Conservation (phyloP, 139 green algal species). For the Coccomyxa sp. region DNA sequence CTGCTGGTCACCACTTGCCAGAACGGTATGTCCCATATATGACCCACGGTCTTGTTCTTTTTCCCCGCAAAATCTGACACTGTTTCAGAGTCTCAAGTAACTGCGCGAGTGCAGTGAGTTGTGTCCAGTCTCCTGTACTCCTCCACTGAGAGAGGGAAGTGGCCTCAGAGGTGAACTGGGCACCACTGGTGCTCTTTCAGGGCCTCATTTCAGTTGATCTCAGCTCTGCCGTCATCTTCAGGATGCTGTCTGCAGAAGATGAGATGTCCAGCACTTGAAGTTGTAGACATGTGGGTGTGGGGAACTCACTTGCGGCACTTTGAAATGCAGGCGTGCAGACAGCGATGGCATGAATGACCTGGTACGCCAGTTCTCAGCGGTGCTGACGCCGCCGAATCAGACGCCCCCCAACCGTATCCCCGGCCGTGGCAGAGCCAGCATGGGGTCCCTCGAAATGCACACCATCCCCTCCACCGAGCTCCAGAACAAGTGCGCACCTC, state of each 20-base stretch:
- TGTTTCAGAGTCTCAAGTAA: background rate
- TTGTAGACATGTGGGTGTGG: background rate
- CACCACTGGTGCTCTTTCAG: too few relatives aligned
- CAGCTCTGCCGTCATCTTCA: background rate
- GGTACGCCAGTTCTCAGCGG: slow-evolving; percentile 7
- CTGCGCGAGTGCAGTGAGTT: background rate
- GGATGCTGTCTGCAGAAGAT: background rate
- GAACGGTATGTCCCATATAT: background rate
- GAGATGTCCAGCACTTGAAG: background rate
- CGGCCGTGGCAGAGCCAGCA: too few relatives aligned
- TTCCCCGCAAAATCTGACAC: background rate
- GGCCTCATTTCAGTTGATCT: too few relatives aligned
- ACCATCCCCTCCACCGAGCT: background rate
- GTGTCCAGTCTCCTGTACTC: background rate
- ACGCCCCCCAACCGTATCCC: background rate
- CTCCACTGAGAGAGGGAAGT: background rate
- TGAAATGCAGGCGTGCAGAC: background rate
- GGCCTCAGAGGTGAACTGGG: too few relatives aligned
- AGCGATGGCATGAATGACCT: slow-evolving; percentile 4
- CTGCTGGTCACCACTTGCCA: slow-evolving; percentile 7
- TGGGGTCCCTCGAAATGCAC: background rate
- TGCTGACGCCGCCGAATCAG: slow-evolving; percentile 8
- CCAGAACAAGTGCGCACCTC: background rate
- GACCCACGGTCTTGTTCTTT: background rate
- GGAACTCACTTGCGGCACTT: background rate